Conservation (phyloP, 345 rosid genomes). For the Cochlearia excelsa region DNA sequence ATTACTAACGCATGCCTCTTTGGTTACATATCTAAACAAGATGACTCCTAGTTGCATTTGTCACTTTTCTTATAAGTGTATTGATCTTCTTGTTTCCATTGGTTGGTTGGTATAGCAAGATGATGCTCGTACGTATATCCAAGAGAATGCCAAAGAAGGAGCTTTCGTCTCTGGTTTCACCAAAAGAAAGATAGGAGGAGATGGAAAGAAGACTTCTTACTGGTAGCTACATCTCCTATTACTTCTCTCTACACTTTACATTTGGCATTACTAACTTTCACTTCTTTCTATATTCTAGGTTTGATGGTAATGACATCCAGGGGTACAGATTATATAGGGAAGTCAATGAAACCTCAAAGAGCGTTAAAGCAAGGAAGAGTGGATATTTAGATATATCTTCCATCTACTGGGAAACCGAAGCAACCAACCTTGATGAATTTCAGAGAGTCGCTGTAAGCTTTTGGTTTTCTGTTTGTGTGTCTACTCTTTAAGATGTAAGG, state of each 20-base stretch:
- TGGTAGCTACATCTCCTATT: conserved; percentile 48
- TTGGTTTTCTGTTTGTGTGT: conserved; percentile 16
- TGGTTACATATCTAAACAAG: conserved; percentile 6
- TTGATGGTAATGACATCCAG: conserved; percentile 58
- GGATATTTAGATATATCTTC: conserved; percentile 31
- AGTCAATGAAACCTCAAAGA: conserved; percentile 36
- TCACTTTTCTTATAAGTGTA: conserved; percentile 4
- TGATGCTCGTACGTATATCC: conserved; percentile 56
- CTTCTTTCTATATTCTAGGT: conserved; percentile 42
- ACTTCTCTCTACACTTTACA: conserved; percentile 19
- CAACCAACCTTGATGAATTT: conserved; percentile 73
- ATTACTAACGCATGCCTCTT: conserved; percentile 1
- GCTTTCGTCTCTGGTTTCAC: conserved; percentile 47
- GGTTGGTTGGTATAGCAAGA: conserved; percentile 55
- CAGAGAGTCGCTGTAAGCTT: conserved; percentile 50
- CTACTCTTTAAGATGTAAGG: conserved; percentile 7
- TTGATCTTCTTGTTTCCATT: conserved; percentile 10
- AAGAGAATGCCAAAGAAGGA: conserved; percentile 50
- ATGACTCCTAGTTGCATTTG: conserved; percentile 19
- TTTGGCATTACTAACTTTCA: conserved; percentile 24
- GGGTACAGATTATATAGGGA: conserved; percentile 83
- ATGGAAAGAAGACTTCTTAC: conserved; percentile 61
- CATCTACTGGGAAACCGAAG: conserved; percentile 72
- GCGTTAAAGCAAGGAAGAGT: conserved; percentile 39
- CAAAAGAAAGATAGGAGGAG: conserved; percentile 63